These are phyloP conservation scores for Geotrichum ghanense DNA, from an alignment of 805 yeast species.

Conservation along the genomic window DNA sequence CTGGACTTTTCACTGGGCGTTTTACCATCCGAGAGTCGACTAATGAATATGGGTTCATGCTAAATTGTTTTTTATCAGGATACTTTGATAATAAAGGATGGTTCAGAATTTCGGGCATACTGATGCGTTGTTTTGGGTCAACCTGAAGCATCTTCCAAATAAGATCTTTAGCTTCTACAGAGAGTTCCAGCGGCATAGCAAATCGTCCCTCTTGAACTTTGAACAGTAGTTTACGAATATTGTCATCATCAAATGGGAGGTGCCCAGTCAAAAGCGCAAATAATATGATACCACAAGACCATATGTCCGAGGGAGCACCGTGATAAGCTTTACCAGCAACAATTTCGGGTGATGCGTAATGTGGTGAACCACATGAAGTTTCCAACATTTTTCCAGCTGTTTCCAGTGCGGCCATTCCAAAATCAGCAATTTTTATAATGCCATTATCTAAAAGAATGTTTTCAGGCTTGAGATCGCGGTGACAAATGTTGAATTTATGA, in stretches of 20 bases:
- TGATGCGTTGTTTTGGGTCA: constrained; percentile 69
- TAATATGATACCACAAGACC: constrained; percentile 96
- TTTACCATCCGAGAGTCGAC: constrained; percentile 16
- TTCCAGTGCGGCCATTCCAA: constrained; percentile 98
- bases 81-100: constrained; percentile 82
- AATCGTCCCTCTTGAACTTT: constrained; percentile 89
- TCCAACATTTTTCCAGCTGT: constrained; percentile 63
- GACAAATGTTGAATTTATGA: constrained; percentile 74
- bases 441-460: constrained; percentile 68
- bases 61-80: constrained; percentile 19
- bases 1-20: constrained; percentile 26
- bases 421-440: constrained; percentile 93
- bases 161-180: constrained; percentile 79
- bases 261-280: constrained; percentile 92
- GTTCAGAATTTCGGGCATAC: constrained; percentile 58
- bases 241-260: constrained; percentile 93
- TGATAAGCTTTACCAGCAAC: constrained; percentile 92
- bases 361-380: constrained; percentile 98
- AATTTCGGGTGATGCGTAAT: constrained; percentile 96
- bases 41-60: constrained; percentile 7
- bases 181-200: constrained; percentile 68
- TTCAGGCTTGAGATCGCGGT: constrained; percentile 79
- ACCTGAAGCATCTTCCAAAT: constrained; percentile 72
- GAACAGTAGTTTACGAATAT: constrained; percentile 70
- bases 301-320: constrained; percentile 93